phyloP scores from a whole-genome alignment of 164 flowering plant genomes.

The Platanus orientalis region DNA sequence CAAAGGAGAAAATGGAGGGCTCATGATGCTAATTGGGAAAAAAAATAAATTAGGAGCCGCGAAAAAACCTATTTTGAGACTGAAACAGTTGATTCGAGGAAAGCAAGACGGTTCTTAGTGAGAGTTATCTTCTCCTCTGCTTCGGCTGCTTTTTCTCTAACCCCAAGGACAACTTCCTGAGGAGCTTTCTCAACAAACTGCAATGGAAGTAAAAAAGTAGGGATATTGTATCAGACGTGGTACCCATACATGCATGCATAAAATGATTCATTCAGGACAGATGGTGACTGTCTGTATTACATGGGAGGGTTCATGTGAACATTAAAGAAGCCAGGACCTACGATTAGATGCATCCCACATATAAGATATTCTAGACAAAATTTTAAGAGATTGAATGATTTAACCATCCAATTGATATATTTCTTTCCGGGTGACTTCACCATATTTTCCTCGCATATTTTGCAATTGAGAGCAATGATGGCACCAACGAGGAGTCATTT shows the following conservation, averaged over 20 bases:
- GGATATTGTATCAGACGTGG: not conserved
- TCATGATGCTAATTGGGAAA: not conserved
- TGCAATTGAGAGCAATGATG: too few species aligned
- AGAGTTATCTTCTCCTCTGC: constrained; percentile 80
- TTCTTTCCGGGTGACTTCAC: too few species aligned
- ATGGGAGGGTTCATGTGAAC: not conserved
- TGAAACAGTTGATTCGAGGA: constrained; percentile 60
- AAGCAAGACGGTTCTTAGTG: constrained; percentile 63
- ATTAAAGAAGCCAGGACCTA: not conserved
- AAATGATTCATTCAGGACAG: not conserved
- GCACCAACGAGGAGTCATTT: too few species aligned
- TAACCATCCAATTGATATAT: not conserved
- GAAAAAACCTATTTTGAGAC: constrained; percentile 19
- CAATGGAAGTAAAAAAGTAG: constrained; percentile 16
- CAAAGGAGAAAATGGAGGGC: not conserved
- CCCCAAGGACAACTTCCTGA: constrained; percentile 68
- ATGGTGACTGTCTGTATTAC: not conserved
- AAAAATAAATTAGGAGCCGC: not conserved
- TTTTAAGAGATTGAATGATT: not conserved
- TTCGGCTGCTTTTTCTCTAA: constrained; percentile 74
- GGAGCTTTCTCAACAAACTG: constrained; percentile 96
- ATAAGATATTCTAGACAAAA: too few species aligned
- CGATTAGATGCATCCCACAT: too few species aligned
- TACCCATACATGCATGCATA: not conserved
- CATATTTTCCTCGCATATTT: not conserved